Evolutionary conservation across 768 basidiomycete genomes (phyloP).

Genomic region (Termitomyces sp.): DNA sequence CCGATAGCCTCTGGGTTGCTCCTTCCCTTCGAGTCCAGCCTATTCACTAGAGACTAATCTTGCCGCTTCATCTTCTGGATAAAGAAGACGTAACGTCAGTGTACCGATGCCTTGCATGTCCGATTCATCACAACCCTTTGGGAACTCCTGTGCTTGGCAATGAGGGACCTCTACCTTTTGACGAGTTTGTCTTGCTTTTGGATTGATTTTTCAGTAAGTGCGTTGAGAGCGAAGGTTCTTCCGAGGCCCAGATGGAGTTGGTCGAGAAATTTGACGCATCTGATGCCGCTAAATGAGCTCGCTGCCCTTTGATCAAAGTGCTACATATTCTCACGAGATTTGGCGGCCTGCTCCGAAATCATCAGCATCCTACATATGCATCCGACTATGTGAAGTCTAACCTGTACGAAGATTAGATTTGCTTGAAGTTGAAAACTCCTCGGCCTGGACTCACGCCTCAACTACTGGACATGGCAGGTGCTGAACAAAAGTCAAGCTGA

Average conservation of each 20-base stretch:
- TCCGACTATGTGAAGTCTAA: no score
- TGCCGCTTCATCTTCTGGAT: neutral
- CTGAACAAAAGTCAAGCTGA: neutral
- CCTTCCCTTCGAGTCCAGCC: neutral
- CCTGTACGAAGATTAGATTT: neutral
- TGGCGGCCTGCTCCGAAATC: neutral
- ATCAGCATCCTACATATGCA: neutral
- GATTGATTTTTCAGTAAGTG: neutral
- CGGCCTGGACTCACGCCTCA: neutral
- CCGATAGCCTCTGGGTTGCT: conserved; percentile 1
- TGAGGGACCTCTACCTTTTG: neutral
- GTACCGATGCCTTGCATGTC: neutral
- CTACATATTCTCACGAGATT: neutral
- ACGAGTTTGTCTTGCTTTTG: neutral
- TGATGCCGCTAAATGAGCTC: neutral
- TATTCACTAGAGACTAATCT: neutral
- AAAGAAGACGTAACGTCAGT: neutral
- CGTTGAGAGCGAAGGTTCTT: neutral
- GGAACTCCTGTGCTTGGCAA: neutral
- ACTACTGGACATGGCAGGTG: neutral
- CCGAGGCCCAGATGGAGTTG: neutral
- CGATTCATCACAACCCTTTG: neutral
- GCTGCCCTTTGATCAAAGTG: neutral
- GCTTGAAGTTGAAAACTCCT: neutral
- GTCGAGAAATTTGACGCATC: neutral